phyloP scores from a whole-genome alignment of 1,284 basidiomycete genomes.

The Vanrija pseudolonga region DNA sequence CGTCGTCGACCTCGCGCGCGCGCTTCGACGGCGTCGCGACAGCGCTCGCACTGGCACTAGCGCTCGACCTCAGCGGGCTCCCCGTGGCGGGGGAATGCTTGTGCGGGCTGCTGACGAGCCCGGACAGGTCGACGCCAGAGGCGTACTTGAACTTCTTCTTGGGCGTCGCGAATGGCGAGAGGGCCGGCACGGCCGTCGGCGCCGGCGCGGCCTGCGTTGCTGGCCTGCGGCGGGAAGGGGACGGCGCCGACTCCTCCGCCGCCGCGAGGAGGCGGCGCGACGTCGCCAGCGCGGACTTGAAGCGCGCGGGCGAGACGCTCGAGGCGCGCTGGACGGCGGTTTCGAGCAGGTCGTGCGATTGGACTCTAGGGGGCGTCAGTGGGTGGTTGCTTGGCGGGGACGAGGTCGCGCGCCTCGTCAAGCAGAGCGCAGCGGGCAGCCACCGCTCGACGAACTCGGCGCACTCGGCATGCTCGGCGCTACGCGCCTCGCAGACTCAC shows the following conservation, averaged over 20 bases:
- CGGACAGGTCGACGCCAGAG: constrained; percentile 28
- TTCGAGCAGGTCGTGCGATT: constrained; percentile 34
- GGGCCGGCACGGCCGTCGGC: neutral
- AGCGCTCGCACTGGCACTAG: constrained; percentile 8
- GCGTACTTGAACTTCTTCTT: constrained; percentile 33
- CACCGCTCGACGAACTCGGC: too few relatives aligned
- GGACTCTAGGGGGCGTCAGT: constrained; percentile 21
- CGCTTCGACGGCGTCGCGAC: neutral
- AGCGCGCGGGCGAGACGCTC: constrained; percentile 38
- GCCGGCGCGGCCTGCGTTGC: neutral
- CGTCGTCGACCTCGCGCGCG: too few relatives aligned
- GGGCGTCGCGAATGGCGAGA: constrained; percentile 30
- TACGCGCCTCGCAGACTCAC: constrained; percentile 22
- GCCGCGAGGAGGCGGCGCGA: constrained; percentile 26
- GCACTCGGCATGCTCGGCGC: neutral
- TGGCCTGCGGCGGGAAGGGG: neutral
- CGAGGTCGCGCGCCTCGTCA: too few relatives aligned
- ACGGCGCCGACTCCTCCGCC: neutral
- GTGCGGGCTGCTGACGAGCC: constrained; percentile 20
- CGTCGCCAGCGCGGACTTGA: constrained; percentile 28
- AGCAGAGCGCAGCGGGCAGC: too few relatives aligned
- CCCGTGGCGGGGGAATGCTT: constrained; percentile 13
- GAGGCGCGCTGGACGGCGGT: constrained; percentile 38
- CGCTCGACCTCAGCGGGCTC: constrained; percentile 28
- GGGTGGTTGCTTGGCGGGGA: neutral